Evolutionary conservation across 495 filamentous ascomycete species (phyloP), one percentile per base, ranked within the genome.

Genomic region (Penicillium roqueforti): DNA sequence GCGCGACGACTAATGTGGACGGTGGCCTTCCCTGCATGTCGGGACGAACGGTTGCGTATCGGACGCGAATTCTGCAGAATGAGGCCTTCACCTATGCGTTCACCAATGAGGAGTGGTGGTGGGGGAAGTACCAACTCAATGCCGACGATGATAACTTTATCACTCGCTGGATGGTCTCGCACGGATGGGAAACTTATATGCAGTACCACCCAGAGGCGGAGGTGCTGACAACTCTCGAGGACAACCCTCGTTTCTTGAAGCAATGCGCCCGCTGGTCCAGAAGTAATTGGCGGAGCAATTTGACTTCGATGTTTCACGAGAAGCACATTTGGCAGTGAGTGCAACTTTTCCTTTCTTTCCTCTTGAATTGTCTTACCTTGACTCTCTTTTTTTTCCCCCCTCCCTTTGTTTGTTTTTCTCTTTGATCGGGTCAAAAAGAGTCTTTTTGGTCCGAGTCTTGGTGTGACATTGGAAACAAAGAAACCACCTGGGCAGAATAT

Each of bases 1-100:
- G 87, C 40, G 88, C 90, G 9, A 92, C 89, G 29, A 88, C 89
- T 55, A 83, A 87, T 66, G 79, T 93, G 41, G 90, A 95, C 66
- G 90, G 90, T 41, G 89, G 89, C 18, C 82, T 91, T 19, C 90
- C 89, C 25, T 93, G 89, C 71, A 85, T 95, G 75, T 95, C 90
- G 28, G 90, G 90, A 40, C 80, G 90, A 29, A 92, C 88, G 11
- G 88, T 89, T 23, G 89, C 88, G 11, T 92, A 93, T 71, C 84
- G 86, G 23, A 87, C 87, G 6, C 76, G 83, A 51, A 92, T 95
- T 47, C 76, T 95, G n/a, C 83, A 89, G 67, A 81, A 86, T 62
- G 79, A 84, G 51, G 77, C 78, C 28, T 95, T 95, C 69, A 82
- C 84, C 36, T 75, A 83, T 23, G 84, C 78, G 28, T 90, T 90